phyloP scores from a whole-genome alignment of 2,329 filamentous ascomycete genomes.

The Hymenoscyphus infarciens region DNA sequence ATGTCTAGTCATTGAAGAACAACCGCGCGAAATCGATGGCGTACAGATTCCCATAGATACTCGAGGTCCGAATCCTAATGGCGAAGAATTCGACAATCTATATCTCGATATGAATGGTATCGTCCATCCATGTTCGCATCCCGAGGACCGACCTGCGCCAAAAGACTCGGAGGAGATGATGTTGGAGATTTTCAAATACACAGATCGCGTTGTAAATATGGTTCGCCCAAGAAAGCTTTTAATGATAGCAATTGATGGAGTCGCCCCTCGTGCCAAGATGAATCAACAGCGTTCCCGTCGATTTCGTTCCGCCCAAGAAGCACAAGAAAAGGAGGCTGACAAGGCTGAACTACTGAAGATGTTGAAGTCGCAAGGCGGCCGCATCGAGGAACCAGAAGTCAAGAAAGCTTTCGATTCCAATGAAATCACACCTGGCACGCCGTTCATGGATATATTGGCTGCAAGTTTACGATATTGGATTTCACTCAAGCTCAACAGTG shows the following conservation, averaged over 20 bases:
- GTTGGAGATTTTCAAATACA: constrained; percentile 96
- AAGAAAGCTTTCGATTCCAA: constrained; percentile 92
- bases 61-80: constrained; percentile 85
- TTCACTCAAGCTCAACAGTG: constrained; percentile 94
- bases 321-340: constrained; percentile 88
- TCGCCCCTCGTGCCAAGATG: constrained; percentile 98
- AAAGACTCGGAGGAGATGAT: constrained; percentile 99
- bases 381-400: constrained; percentile 57
- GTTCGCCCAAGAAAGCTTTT: constrained; percentile 91
- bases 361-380: constrained; percentile 71
- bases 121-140: constrained; percentile 96
- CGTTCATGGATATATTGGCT: constrained; percentile 97
- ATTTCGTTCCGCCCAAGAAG: constrained; percentile 91
- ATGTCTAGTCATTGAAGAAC: constrained; percentile 87
- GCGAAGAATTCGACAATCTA: constrained; percentile 95
- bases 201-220: constrained; percentile 98
- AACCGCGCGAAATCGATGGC: constrained; percentile 78
- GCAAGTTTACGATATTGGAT: constrained; percentile 92
- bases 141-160: constrained; percentile 86
- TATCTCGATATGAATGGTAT: constrained; percentile 99
- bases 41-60: constrained; percentile 80
- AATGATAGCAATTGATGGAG: constrained; percentile 97
- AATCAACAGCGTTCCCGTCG: constrained; percentile 96
- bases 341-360: constrained; percentile 84
- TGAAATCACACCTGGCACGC: constrained; percentile 90